Percentiles rank a stretch among this genome's conserved stretches.
Conservation (phyloP, 495 filamentous ascomycete species). For the Penicillium subrubescens region DNA sequence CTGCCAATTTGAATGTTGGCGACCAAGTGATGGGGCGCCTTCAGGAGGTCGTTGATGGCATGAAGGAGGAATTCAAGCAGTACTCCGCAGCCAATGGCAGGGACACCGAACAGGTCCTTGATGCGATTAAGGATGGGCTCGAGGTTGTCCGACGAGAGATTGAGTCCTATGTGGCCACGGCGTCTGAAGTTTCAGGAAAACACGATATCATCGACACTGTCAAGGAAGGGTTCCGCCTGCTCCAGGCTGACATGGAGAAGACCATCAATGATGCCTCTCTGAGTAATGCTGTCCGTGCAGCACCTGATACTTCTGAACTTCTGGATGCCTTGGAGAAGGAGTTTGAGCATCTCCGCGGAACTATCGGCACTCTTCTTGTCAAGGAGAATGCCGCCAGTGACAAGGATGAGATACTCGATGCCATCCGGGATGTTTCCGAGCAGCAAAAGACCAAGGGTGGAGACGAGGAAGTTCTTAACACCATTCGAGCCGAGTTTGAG, state of each 20-base stretch:
- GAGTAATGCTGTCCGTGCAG: slow-evolving; percentile 35
- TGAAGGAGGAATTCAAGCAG: slow-evolving; percentile 74
- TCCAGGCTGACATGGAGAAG: slow-evolving; percentile 71
- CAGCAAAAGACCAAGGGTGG: slow-evolving; percentile 20
- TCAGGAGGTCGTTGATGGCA: slow-evolving; percentile 70
- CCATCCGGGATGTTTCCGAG: slow-evolving; percentile 55
- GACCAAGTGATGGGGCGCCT: slow-evolving; percentile 74
- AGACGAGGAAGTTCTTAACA: slow-evolving; percentile 37
- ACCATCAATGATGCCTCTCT: slow-evolving; percentile 52
- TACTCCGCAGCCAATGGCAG: slow-evolving; percentile 71
- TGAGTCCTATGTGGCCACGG: slow-evolving; percentile 73
- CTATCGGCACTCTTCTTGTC: slow-evolving; percentile 68
- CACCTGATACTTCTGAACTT: slow-evolving; percentile 55
- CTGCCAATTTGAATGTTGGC: slow-evolving; percentile 52
- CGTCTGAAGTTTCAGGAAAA: slow-evolving; percentile 65
- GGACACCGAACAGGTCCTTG: slow-evolving; percentile 79
- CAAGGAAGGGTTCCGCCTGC: slow-evolving; percentile 67
- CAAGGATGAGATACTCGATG: slow-evolving; percentile 63
- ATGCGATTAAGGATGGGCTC: slow-evolving; percentile 83
- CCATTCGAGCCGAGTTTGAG: slow-evolving; percentile 74
- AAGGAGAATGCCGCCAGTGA: slow-evolving; percentile 55
- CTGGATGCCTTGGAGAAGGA: slow-evolving; percentile 73
- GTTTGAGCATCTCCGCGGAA: slow-evolving; percentile 69
- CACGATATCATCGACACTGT: slow-evolving; percentile 79
- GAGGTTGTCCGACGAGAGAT: slow-evolving; percentile 79